Percentiles rank a stretch among this genome's conserved stretches.
phyloP scores from a whole-genome alignment of 225 moss, liverwort and hornwort genomes.

The Pseudisothecium myosuroides region DNA sequence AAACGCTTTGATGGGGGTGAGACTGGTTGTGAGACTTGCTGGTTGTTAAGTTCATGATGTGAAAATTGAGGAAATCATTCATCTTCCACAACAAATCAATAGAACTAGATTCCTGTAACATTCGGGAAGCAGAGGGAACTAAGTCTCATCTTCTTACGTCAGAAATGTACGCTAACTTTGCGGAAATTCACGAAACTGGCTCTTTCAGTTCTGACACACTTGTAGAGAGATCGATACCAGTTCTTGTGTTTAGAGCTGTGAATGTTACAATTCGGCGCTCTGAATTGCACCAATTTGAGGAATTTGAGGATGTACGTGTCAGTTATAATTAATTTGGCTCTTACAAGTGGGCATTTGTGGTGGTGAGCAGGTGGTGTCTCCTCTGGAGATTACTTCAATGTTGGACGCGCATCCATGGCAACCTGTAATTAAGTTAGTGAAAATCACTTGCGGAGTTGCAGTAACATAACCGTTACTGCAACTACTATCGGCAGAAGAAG shows the following conservation, averaged over 20 bases:
- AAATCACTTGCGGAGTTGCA: neutral
- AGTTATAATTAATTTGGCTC: neutral
- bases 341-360: neutral
- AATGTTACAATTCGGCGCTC: neutral
- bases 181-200: neutral
- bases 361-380: neutral
- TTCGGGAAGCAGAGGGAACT: neutral
- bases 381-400: neutral
- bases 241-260: neutral
- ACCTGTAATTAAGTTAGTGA: neutral
- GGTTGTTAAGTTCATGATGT: neutral
- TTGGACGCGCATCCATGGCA: neutral
- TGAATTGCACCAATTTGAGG: neutral
- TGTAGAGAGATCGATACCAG: neutral
- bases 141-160: neutral
- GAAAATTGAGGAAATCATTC: neutral
- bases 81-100: neutral
- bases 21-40: too few relatives aligned
- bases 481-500: neutral
- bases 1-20: neutral
- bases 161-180: neutral
- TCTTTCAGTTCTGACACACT: neutral
- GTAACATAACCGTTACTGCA: too few relatives aligned
- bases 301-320: neutral
- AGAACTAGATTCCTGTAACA: neutral